Evolutionary conservation across 441 rosid genomes (phyloP).

Genomic region (Gossypium lobatum): DNA sequence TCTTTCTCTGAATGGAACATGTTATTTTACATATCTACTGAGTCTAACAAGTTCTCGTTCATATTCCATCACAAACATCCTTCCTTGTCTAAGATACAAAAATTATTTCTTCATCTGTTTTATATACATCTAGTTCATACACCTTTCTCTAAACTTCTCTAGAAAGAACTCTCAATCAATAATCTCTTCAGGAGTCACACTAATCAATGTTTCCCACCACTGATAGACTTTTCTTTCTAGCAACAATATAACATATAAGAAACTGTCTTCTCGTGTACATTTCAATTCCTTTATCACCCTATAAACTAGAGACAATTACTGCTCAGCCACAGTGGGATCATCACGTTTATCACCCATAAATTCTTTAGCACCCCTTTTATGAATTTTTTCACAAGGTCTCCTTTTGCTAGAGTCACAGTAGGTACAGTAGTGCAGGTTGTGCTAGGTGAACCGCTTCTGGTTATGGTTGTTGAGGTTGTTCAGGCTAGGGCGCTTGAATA

Average conservation of each 20-base stretch:
- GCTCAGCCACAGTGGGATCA: not conserved
- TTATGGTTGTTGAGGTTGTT: no score
- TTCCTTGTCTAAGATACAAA: not conserved
- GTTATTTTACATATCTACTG: not conserved
- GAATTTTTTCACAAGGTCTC: not conserved
- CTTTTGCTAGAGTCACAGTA: no score
- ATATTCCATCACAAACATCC: not conserved
- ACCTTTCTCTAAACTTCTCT: not conserved
- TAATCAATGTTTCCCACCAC: not conserved
- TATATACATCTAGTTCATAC: not conserved
- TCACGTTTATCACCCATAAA: not conserved
- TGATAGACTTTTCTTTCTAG: not conserved
- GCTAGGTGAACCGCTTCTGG: no score
- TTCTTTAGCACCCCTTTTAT: not conserved
- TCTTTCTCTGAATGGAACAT: not conserved
- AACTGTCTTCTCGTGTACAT: not conserved
- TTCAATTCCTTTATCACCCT: not conserved
- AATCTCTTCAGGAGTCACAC: not conserved
- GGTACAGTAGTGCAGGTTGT: no score
- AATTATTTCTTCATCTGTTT: not conserved
- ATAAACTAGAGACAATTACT: not conserved
- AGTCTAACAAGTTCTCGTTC: not conserved
- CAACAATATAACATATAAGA: no score
- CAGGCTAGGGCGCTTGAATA: no score
- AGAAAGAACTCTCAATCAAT: not conserved